phyloP scores from a whole-genome alignment of 345 rosid species.

The thale cress (Arabidopsis thaliana) region TAIR10.1 NC_003076.8:9509501-9510000 shows the following conservation, averaged over 20 bases:
- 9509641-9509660: conserved; percentile 80
- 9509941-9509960: conserved; percentile 35
- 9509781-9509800: conserved; percentile 87
- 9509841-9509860: background rate
- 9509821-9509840: conserved; percentile 29
- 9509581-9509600: conserved; percentile 53
- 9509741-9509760: conserved; percentile 60
- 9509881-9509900: background rate
- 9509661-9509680: conserved; percentile 83
- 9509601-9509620: conserved; percentile 55
- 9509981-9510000: conserved; percentile 81
- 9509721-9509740: conserved; percentile 68
- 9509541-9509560: too few relatives aligned
- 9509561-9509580: background rate
- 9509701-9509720: conserved; percentile 80
- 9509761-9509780: conserved; percentile 91
- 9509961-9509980: conserved; percentile 95
- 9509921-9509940: conserved; percentile 2
- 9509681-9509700: conserved; percentile 76
- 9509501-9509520: background rate
- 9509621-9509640: conserved; percentile 77
- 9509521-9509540: background rate
- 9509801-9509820: conserved; percentile 23
- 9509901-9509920: background rate
- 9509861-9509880: background rate